Evolutionary conservation across 1,139 yeast species (phyloP).

Genomic region (Debaryomyces sp.): DNA sequence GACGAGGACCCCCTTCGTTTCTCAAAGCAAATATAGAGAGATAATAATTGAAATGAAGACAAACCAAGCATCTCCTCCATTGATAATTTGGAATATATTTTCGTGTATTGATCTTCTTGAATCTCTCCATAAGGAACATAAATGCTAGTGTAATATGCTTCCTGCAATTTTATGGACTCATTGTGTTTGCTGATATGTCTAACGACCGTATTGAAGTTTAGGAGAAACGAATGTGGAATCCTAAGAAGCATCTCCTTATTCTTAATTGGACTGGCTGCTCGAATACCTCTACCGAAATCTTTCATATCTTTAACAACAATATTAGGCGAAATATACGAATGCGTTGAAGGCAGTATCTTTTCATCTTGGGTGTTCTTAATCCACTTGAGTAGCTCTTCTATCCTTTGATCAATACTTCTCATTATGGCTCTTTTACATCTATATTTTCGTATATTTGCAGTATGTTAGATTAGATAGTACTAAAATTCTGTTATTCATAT

Average conservation of each 20-base stretch:
- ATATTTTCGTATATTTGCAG: background rate
- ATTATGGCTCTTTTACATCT: background rate
- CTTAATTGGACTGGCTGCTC: conserved; percentile 37
- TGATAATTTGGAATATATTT: conserved; percentile 34
- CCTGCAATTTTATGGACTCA: conserved; percentile 19
- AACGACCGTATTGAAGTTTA: conserved; percentile 62
- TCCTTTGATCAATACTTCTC: conserved; percentile 11
- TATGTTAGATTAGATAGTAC: background rate
- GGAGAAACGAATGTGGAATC: conserved; percentile 59
- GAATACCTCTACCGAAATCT: conserved; percentile 67
- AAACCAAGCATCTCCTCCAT: conserved; percentile 33
- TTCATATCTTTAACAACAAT: conserved; percentile 27
- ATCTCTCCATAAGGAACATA: conserved; percentile 20
- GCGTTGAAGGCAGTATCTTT: conserved; percentile 20
- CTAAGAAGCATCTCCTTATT: conserved; percentile 50
- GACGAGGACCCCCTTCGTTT: conserved; percentile 37
- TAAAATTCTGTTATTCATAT: background rate
- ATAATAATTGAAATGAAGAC: conserved; percentile 51
- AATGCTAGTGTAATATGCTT: conserved; percentile 24
- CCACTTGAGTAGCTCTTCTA: conserved; percentile 23
- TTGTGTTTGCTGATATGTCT: conserved; percentile 35
- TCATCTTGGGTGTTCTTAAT: conserved; percentile 28
- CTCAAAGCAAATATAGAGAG: conserved; percentile 54
- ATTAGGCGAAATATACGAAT: conserved; percentile 33
- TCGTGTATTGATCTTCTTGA: conserved; percentile 23